Percentiles rank a stretch among this genome's conserved stretches.
Evolutionary conservation across 2,329 filamentous ascomycete species (phyloP).

Genomic region (Cordyceps tenuipes): DNA sequence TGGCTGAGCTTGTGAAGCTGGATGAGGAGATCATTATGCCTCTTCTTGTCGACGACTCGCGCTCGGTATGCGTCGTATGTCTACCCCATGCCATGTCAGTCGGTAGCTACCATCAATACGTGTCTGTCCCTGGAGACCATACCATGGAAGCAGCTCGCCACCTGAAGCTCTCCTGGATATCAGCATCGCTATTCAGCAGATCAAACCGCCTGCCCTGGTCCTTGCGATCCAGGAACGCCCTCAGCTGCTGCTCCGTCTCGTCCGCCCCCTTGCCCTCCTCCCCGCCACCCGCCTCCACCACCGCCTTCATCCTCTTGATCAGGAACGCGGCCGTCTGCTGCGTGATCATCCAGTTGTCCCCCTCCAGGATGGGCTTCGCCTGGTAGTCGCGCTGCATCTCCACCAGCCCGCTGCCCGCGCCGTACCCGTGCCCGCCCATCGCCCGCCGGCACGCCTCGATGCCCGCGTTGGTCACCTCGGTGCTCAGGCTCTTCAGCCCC

Average conservation of each 20-base stretch:
- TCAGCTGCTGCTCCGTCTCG: slow-evolving; percentile 60
- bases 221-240: slow-evolving; percentile 53
- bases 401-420: slow-evolving; percentile 67
- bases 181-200: slow-evolving; percentile 59
- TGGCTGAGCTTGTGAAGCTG: slow-evolving; percentile 8
- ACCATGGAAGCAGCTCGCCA: slow-evolving; percentile 63
- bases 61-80: slow-evolving; percentile 1
- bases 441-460: slow-evolving; percentile 67
- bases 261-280: slow-evolving; percentile 47
- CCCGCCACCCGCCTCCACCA: too few species aligned
- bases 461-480: slow-evolving; percentile 64
- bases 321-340: slow-evolving; percentile 72
- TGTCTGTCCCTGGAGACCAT: neutral
- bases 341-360: slow-evolving; percentile 76
- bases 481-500: slow-evolving; percentile 65
- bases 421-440: slow-evolving; percentile 71
- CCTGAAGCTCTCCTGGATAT: slow-evolving; percentile 65
- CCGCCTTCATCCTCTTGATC: slow-evolving; percentile 46
- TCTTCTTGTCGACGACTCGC: neutral
- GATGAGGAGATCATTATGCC: neutral
- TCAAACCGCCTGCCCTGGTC: slow-evolving; percentile 69
- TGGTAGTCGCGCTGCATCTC: slow-evolving; percentile 69
- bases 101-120: neutral
- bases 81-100: neutral
- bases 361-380: slow-evolving; percentile 63